Evolutionary conservation across 345 rosid species (phyloP), one percentile per base, ranked within the genome.

Genomic region (Hibiscus tridactylites): DNA sequence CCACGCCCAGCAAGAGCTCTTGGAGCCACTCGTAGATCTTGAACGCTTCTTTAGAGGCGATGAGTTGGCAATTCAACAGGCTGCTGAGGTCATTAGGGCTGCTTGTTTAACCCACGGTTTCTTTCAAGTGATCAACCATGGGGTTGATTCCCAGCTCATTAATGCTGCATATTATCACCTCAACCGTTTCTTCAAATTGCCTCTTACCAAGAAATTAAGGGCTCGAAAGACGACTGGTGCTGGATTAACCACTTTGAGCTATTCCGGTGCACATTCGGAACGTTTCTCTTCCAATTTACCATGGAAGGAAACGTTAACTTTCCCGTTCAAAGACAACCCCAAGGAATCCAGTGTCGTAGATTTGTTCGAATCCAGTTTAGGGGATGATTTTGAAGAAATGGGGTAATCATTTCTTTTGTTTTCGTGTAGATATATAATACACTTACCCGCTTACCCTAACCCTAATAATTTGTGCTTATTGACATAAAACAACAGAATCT

Each of bases 261-360:
- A 84, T 73, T 79, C 88, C 1, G 73, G 81, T 31, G 84, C 82
- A 28, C 87, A 84, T 62, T 24, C 81, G 17, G 84, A 84, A 9
- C 81, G 90, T 31, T 88, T 79, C 66, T 72, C 83, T 6, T 78
- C 88, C 5, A 88, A 81, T 59, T 70, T 87, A 76, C 87, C 90
- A 1, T 88, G 96, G 96, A 90, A 88, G 78, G 90, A 90, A 74
- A 87, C 86, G 12, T 76, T 90, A 10, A 70, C 91, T 46, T 73
- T 85, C 10, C 77, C 72, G 5, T 84, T 66, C 60, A 9, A 70
- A 9, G 62, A 44, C 8, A 68, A 64, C 12, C 13, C 7, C n/a
- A 37, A 35, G 2, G 47, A 80, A 19, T 17, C 79, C 21, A 52
- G 19, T 58, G 61, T 70, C 9, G 85, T 78, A 59, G 82, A 81